Evolutionary conservation across 2,329 filamentous ascomycete species (phyloP).

Genomic region (Massarina eburnea): DNA sequence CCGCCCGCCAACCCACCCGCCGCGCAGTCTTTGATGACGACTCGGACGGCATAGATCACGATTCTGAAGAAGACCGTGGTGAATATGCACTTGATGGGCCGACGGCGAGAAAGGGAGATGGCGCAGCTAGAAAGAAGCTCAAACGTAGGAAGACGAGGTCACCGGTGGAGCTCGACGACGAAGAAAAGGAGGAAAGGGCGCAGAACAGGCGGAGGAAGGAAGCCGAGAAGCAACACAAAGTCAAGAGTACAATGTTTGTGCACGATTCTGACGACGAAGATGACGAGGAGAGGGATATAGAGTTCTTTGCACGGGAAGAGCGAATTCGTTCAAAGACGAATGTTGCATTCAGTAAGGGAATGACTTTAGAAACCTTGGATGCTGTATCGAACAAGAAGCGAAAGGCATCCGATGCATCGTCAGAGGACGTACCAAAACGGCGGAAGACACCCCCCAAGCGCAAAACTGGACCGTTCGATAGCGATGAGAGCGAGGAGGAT

Average conservation of each 20-base stretch:
- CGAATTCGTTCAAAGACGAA: slow-evolving; percentile 61
- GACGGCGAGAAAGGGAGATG: slow-evolving; percentile 58
- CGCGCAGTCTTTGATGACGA: slow-evolving; percentile 71
- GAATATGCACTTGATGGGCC: slow-evolving; percentile 71
- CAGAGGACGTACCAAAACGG: slow-evolving; percentile 29
- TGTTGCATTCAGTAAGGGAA: slow-evolving; percentile 49
- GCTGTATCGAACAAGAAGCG: slow-evolving; percentile 33
- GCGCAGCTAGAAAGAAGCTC: slow-evolving; percentile 52
- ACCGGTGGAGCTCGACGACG: slow-evolving; percentile 63
- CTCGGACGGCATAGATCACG: slow-evolving; percentile 60
- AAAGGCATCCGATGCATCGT: slow-evolving; percentile 28
- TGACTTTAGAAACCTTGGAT: slow-evolving; percentile 47
- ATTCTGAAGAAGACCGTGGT: slow-evolving; percentile 57
- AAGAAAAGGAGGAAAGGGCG: slow-evolving; percentile 60
- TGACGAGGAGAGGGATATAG: slow-evolving; percentile 70
- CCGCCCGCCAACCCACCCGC: slow-evolving; percentile 40
- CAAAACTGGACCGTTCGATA: slow-evolving; percentile 27
- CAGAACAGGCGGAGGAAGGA: slow-evolving; percentile 67
- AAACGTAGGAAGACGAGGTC: slow-evolving; percentile 60
- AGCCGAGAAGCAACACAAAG: slow-evolving; percentile 72
- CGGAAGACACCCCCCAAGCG: slow-evolving; percentile 34
- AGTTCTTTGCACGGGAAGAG: slow-evolving; percentile 79
- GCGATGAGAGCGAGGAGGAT: slow-evolving; percentile 29
- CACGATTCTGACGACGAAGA: slow-evolving; percentile 88
- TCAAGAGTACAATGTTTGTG: slow-evolving; percentile 84